A percentile compares a stretch with the other conserved stretches of the same genome.
Evolutionary conservation across 306 rosid genomes (phyloP).

Genomic region (Quercus glauca): DNA sequence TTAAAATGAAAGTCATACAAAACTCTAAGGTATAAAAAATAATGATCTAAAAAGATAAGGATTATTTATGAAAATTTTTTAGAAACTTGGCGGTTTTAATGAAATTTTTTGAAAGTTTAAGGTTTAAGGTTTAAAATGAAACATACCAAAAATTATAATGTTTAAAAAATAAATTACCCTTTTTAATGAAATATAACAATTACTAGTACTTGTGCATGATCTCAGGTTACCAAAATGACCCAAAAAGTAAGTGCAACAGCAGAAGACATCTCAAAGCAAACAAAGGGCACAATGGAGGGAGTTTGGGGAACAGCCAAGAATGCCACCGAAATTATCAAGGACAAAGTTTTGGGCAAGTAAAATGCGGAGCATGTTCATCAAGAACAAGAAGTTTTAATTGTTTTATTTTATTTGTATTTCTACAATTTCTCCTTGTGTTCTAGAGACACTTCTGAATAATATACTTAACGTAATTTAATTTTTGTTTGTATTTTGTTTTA

Average conservation of each 20-base stretch:
- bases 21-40: no score
- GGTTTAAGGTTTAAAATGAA: background rate
- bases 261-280: conserved; percentile 31
- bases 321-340: conserved; percentile 40
- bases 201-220: background rate
- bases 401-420: background rate
- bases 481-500: background rate
- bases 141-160: no score
- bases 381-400: background rate
- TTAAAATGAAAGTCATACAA: no score
- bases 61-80: no score
- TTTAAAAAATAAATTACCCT: no score
- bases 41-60: no score
- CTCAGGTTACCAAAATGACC: conserved; percentile 34
- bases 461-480: background rate
- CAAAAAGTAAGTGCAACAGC: conserved; percentile 44
- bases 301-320: conserved; percentile 44
- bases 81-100: no score
- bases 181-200: background rate
- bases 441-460: background rate
- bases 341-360: conserved; percentile 35
- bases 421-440: background rate
- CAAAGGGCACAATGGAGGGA: conserved; percentile 34
- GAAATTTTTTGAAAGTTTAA: background rate
- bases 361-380: background rate